Evolutionary conservation across 345 rosid species (phyloP), one percentile per base, ranked within the genome.

Genomic region (Salix udensis): DNA sequence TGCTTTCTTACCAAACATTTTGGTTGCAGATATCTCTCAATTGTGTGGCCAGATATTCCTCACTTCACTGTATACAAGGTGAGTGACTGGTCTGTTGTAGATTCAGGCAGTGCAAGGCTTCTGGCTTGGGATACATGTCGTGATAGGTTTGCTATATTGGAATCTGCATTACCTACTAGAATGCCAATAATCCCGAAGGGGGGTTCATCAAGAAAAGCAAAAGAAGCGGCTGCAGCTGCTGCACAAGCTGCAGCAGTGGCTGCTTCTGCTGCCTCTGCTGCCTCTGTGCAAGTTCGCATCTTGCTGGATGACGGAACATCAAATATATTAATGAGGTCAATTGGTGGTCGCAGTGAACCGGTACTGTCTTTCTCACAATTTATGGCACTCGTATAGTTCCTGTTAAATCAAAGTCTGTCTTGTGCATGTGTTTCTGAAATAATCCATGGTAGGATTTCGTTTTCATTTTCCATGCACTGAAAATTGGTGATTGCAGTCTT

Each of bases 291-390:
- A 96, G 98, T 94, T 77, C 99, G 98, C 77, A 93, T 96, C 81
- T 90, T 96, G 82, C 88, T 96, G 82, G 99, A 96, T 85, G 98
- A 96, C 84, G 99, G 99, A 78, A 96, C 98, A 71, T 96, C 99
- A 78, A 96, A 96, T 86, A 90, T 96, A 79, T 87, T 96, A 65
- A 93, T 92, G 98, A 92, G 91, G 79, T 96, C 99, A 60, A 84
- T 93, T 23, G 99, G 97, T 73, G 88, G 92, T 79, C 93, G 95
- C 79, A 84, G 88, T 84, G 99, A 96, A 81, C 99, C 97, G 88
- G 99, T 96, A 89, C 34, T 67, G 60, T 80, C 75, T 74, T 79
- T 77, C 58, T 72, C 71, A 68, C 34, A 31, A 13, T 77, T 55
- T 53, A 40, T 75, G 61, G n/a, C 58, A 24, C 76, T 81, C 74